Evolutionary conservation across 192 early-diverging fungal genomes (phyloP).

Genomic region (Cetraspora pellucida): DNA sequence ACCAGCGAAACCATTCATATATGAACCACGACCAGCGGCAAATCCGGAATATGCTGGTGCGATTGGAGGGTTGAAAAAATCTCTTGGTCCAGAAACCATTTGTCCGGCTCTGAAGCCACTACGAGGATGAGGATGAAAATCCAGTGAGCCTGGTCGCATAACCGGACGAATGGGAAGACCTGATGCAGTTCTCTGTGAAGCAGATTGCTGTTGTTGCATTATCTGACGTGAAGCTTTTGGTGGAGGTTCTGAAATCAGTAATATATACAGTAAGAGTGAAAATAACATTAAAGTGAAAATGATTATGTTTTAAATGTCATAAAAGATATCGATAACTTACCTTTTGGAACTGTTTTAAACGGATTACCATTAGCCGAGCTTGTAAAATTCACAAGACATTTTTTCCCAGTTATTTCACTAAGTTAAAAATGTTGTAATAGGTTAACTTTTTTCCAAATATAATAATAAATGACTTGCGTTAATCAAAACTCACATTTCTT

Average conservation of each 20-base stretch:
- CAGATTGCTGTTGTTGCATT: constrained; percentile 32
- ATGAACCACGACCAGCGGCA: constrained; percentile 29
- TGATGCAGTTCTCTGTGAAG: constrained; percentile 5
- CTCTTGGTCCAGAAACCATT: constrained; percentile 27
- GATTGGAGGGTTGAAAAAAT: constrained; percentile 32
- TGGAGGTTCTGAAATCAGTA: constrained; percentile 34
- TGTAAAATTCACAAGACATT: constrained; percentile 40
- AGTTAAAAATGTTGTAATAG: not conserved
- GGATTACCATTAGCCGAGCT: constrained; percentile 42
- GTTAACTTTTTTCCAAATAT: too few species aligned
- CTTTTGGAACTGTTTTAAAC: constrained; percentile 48
- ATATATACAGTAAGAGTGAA: not conserved
- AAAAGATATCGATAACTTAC: constrained; percentile 19
- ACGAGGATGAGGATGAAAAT: constrained; percentile 28
- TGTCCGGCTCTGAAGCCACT: constrained; percentile 10
- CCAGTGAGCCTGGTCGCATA: constrained; percentile 18
- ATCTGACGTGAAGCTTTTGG: constrained; percentile 34
- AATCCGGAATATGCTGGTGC: constrained; percentile 22
- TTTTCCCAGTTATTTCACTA: constrained; percentile 42
- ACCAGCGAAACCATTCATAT: constrained; percentile 36
- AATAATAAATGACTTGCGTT: too few species aligned
- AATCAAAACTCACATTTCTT: constrained; percentile 42
- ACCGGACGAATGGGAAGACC: constrained; percentile 33
- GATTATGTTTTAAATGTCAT: too few species aligned
- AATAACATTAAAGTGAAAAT: not conserved